phyloP scores from a whole-genome alignment of 2,329 filamentous ascomycete genomes.

The Monilinia fructicola region DNA sequence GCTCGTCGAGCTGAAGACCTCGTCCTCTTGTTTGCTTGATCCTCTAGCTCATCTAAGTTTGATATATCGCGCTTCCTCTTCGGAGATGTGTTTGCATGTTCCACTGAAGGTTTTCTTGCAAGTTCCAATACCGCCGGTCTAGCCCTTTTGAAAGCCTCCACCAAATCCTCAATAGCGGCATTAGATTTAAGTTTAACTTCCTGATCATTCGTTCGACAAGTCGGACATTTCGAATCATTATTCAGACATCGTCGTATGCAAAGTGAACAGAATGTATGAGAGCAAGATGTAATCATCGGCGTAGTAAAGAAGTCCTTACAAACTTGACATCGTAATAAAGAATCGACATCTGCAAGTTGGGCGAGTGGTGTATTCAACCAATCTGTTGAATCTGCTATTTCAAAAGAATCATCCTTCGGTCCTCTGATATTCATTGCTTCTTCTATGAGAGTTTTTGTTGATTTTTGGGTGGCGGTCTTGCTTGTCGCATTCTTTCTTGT shows the following conservation, averaged over 20 bases:
- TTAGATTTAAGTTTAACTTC: constrained; percentile 83
- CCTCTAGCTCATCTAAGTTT: constrained; percentile 38
- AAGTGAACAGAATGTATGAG: constrained; percentile 93
- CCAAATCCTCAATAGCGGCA: constrained; percentile 79
- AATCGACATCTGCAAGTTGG: constrained; percentile 70
- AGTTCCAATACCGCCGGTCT: constrained; percentile 63
- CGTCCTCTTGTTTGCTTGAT: constrained; percentile 49
- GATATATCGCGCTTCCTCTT: constrained; percentile 54
- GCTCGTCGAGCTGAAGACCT: constrained; percentile 53
- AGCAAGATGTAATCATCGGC: constrained; percentile 92
- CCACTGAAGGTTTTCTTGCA: constrained; percentile 52
- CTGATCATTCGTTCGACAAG: constrained; percentile 77
- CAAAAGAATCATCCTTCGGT: constrained; percentile 34
- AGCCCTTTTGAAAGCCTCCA: constrained; percentile 71
- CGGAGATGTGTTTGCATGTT: constrained; percentile 35
- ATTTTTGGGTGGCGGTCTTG: background rate
- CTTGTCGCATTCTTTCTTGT: constrained; percentile 26
- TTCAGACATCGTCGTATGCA: constrained; percentile 88
- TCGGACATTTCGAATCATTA: constrained; percentile 81
- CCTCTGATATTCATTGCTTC: constrained; percentile 24
- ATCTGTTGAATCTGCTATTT: constrained; percentile 77
- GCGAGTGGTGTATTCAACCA: constrained; percentile 73
- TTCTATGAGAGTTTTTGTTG: background rate
- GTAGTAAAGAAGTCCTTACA: constrained; percentile 97
- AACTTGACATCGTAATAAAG: constrained; percentile 87